phyloP scores from a whole-genome alignment of 371 early-diverging fungal species.

The Mortierella sp. region DNA sequence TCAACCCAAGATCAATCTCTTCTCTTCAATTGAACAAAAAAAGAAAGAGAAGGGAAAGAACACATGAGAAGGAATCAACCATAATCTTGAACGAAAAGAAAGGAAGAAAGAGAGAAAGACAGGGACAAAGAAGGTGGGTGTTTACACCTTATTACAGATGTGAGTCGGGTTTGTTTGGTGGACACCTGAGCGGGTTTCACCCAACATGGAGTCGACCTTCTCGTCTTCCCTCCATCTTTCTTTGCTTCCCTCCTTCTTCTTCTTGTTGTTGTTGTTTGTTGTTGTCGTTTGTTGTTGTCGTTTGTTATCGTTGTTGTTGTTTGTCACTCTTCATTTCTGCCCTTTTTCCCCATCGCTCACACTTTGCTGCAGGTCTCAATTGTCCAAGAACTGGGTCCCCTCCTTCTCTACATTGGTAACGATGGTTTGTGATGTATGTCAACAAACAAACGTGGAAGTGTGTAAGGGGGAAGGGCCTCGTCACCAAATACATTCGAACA shows the following conservation, averaged over 20 bases:
- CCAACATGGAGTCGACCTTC: conserved; percentile 6
- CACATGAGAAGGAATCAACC: neutral
- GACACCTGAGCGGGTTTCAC: neutral
- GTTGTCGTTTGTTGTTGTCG: neutral
- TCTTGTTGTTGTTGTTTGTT: neutral
- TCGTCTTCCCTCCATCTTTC: neutral
- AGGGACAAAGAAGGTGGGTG: neutral
- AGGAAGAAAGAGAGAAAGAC: neutral
- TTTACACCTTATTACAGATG: neutral
- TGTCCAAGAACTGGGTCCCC: neutral
- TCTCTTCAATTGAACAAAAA: neutral
- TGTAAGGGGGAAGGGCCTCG: no score
- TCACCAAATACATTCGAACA: no score
- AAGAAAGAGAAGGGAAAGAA: neutral
- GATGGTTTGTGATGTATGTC: neutral
- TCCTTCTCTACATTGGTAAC: neutral
- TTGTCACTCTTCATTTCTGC: neutral
- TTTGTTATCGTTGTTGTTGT: neutral
- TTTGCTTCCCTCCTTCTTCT: neutral
- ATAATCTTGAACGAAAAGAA: neutral
- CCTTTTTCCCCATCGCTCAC: no score
- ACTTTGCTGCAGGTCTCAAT: neutral
- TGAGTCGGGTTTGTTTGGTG: neutral
- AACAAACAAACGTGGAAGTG: no score
- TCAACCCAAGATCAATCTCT: neutral